Conservation (phyloP, 495 filamentous ascomycete species). For the Aspergillus indologenus region DNA sequence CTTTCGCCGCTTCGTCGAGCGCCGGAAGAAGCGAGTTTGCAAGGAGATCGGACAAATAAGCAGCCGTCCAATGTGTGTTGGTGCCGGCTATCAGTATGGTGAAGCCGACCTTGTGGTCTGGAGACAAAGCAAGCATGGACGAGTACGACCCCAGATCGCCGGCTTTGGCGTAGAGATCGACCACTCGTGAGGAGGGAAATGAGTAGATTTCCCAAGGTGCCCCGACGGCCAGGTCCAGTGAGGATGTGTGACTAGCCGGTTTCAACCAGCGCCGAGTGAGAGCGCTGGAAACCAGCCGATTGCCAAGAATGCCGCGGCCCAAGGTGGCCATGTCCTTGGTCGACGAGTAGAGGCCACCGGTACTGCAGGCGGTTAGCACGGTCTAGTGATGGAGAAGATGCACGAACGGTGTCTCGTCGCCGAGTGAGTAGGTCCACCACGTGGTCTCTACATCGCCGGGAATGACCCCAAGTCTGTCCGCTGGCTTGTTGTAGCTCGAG, state of each 20-base stretch:
- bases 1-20: slow-evolving; percentile 43
- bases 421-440: slow-evolving; percentile 39
- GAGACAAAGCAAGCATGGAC: slow-evolving; percentile 42
- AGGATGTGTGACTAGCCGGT: slow-evolving; percentile 47
- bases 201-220: slow-evolving; percentile 56
- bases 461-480: slow-evolving; percentile 29
- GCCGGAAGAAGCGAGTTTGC: slow-evolving; percentile 38
- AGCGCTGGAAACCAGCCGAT: slow-evolving; percentile 40
- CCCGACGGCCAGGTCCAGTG: slow-evolving; percentile 43
- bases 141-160: slow-evolving; percentile 51
- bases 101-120: slow-evolving; percentile 54
- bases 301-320: slow-evolving; percentile 53
- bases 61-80: slow-evolving; percentile 13
- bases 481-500: slow-evolving; percentile 32
- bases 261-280: slow-evolving; percentile 58
- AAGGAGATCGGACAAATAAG: slow-evolving; percentile 31
- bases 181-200: slow-evolving; percentile 18
- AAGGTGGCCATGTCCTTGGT: slow-evolving; percentile 48
- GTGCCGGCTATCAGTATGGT: slow-evolving; percentile 44
- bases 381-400: neutral
- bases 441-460: slow-evolving; percentile 32
- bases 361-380: slow-evolving; percentile 22
- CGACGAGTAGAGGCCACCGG: slow-evolving; percentile 58
- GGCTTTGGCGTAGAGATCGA: slow-evolving; percentile 56
- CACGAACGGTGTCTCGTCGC: slow-evolving; percentile 46